Base-by-base conservation (phyloP, 169 alveolate species). In the Cryptosporidium parvum region DNA sequence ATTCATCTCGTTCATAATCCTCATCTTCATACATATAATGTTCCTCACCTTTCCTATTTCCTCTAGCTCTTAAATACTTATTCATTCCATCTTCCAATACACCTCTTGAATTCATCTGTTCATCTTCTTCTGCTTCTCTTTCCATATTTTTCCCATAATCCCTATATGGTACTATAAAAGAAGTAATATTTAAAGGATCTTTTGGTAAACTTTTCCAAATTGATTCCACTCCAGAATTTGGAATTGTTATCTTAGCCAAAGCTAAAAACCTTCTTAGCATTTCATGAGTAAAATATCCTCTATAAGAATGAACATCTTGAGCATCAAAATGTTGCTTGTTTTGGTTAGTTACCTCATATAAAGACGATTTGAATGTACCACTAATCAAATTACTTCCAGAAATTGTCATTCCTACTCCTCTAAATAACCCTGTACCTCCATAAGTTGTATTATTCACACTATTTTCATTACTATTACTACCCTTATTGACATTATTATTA, bases 241-340 rank as follows among this genome's bases (percentile, higher is more conserved):
- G 86, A 23, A 73, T 16, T 10, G 71, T 33, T 53, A 73, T 73
- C 26, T 73, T 73, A 4, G 86, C 86, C n/a, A 73, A 42, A 37
- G 70, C 70, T 10, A 73, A 56, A 37, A 73, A 73, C 45, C 86
- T 73, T n/a, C 86, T 56, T 14, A 73, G 16, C 86, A 73, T 73
- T 42, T 73, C 86, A 56, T 58, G 70, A 12, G 86, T 73, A 42
- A 73, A 73, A 14, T 73, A 73, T 2, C 86, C 86, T 21, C 42
- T 21, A 39, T 73, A 73, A 6, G 58, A 73, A 0, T 59, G 59
- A 3, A 73, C 86, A 31, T 73, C 86, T 21, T 73, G 86, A 8
- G 86, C 86, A 35, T 73, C 86, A 33, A 56, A 56, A 14, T 73
- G 71, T 37, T 73, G 71, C 23, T 37, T 56, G 23, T 35, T 23